phyloP scores from a whole-genome alignment of 2,329 filamentous ascomycete species.

The Elsinoe arachidis region DNA sequence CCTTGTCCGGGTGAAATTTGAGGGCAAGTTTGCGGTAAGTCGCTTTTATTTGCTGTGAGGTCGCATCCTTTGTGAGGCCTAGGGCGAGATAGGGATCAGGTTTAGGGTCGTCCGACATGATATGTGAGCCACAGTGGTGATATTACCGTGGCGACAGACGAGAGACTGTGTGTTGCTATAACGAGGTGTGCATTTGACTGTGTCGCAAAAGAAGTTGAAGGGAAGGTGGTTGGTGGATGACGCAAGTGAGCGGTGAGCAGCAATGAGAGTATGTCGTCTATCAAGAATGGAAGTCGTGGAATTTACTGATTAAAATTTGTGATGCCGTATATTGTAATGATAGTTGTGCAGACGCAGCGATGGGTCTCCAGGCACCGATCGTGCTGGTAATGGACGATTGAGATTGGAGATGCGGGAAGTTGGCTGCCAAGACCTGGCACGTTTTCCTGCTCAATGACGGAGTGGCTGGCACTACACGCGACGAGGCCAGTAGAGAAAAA shows the following conservation, averaged over 20 bases:
- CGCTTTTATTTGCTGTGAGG: slow-evolving; percentile 70
- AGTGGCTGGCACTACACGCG: slow-evolving; percentile 5
- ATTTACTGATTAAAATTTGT: background rate
- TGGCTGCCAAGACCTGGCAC: slow-evolving; percentile 3
- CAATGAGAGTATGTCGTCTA: background rate
- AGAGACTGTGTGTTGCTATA: background rate
- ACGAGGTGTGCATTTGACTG: slow-evolving; percentile 4
- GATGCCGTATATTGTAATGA: slow-evolving; percentile 5
- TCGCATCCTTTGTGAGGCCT: slow-evolving; percentile 60
- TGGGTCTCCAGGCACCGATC: background rate
- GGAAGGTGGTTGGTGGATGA: background rate
- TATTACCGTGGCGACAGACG: slow-evolving; percentile 1
- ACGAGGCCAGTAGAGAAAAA: background rate
- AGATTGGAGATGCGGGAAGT: slow-evolving; percentile 3
- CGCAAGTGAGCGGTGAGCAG: background rate
- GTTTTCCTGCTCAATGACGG: slow-evolving; percentile 10
- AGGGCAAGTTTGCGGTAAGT: slow-evolving; percentile 89
- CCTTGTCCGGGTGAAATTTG: slow-evolving; percentile 63
- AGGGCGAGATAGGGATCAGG: slow-evolving; percentile 81
- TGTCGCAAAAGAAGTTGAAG: background rate
- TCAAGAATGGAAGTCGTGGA: background rate
- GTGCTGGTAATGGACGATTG: slow-evolving; percentile 1
- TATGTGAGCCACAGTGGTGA: background rate
- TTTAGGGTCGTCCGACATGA: slow-evolving; percentile 38
- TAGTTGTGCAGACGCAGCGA: background rate